Base-by-base conservation (phyloP, 139 green algal species). In the Chlorella sp. region DNA sequence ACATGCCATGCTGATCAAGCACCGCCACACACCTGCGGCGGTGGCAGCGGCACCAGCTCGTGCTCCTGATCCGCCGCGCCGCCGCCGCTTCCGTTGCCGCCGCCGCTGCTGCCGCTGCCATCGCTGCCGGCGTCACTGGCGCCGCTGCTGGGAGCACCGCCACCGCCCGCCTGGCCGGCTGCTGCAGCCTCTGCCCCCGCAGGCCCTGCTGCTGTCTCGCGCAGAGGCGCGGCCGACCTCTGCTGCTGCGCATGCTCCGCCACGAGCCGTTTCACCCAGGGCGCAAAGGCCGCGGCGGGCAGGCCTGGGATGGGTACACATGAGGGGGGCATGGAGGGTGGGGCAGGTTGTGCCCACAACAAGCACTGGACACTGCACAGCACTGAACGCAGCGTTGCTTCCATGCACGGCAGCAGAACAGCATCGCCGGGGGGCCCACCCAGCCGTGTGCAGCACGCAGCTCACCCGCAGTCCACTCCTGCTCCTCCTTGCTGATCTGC, bases 401-500 rank as follows among this genome's bases (percentile, higher is more conserved):
- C n/a, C n/a, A n/a, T n/a, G n/a, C n/a, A n/a, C n/a, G n/a, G n/a
- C n/a, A n/a, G n/a, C n/a, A n/a, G n/a, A n/a, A n/a, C n/a, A n/a
- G n/a, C n/a, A n/a, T n/a, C n/a, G n/a, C n/a, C n/a, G n/a, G n/a
- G n/a, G n/a, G n/a, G n/a, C n/a, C n/a, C n/a, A n/a, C n/a, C n/a
- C n/a, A n/a, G n/a, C n/a, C n/a, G n/a, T n/a, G n/a, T n/a, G n/a
- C n/a, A n/a, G n/a, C n/a, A 54, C 8, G 46, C 68, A 75, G 36
- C 75, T 69, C 40, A 58, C 78, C 84, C 19, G 78, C 79, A 4
- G 68, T 86, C 88, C 91, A 96, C 84, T 97, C 92, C 7, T 84
- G 82, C 87, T 96, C 94, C 70, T 94, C 90, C 76, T 92, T 92
- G 46, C 93, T 89, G 43, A 93, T 86, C 87, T 98, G 95, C 89